Base-by-base conservation (phyloP, 2,329 filamentous ascomycete genomes). In the Botryotinia narcissicola region DNA sequence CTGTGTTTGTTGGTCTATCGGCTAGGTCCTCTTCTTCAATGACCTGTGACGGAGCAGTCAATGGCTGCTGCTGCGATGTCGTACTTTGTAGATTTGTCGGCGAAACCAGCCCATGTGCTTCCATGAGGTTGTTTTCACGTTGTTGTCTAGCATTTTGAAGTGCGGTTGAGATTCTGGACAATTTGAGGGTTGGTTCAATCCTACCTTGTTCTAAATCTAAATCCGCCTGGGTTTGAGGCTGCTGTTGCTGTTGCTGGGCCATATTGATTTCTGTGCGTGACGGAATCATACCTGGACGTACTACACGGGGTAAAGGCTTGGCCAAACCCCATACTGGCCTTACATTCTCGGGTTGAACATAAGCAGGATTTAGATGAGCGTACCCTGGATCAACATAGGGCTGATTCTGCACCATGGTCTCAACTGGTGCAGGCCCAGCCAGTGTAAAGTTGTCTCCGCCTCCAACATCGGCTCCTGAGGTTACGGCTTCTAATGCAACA, bases 271-370 rank as follows among this genome's bases (percentile, higher is more conserved):
- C 82, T 57, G 82, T 81, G 73, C 80, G 80, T 0, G 84, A 83
- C 0, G 85, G 85, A 1, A 87, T 83, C 86, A 88, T 88, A 18
- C 86, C 86, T 32, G 84, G 82, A 54, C 87, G 82, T 70, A 88
- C 82, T 0, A 88, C 86, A 75, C 86, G 86, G 46, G 87, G 86
- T 40, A 88, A 78, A 10, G 87, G 86, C 76, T 87, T 86, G 5
- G 85, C 86, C 70, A 88, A 78, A 79, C 85, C 84, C 84, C 87
- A 88, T 64, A 88, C 84, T 1, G 87, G 86, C 72, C 85, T 84
- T 20, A 80, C 76, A 25, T 86, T 85, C 12, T 81, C 80, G 4
- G 86, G 83, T 72, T 87, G 85, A 46, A 87, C 86, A 74, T 88
- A 88, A 44, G 85, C 83, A 3, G 87, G 87, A 70, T 89, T 88